These are phyloP conservation scores for Oidiodendron maius DNA, from an alignment of 495 filamentous ascomycete genomes.

Conservation along the genomic window DNA sequence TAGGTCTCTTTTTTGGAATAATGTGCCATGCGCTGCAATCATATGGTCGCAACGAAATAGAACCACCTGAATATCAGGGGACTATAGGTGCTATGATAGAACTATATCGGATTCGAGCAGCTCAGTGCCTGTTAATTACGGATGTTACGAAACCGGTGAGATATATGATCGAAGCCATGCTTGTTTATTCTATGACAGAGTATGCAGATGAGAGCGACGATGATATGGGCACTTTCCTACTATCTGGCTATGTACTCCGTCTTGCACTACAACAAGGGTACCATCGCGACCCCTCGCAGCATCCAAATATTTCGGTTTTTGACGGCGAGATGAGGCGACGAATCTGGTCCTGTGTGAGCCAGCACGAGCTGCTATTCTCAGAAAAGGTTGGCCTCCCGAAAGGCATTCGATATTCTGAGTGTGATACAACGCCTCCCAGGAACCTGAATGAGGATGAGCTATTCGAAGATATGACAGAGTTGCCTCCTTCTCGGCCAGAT, in stretches of 20 bases:
- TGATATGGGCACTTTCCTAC: conserved; percentile 42
- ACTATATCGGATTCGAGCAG: conserved; percentile 15
- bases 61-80: conserved; percentile 21
- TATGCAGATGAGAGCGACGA: conserved; percentile 37
- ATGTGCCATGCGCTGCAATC: conserved; percentile 36
- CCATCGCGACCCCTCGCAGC: conserved; percentile 46
- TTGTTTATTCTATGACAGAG: conserved; percentile 38
- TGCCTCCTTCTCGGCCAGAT: conserved; percentile 14
- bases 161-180: conserved; percentile 40
- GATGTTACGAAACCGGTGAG: conserved; percentile 37
- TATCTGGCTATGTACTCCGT: conserved; percentile 40
- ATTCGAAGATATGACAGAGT: conserved; percentile 16
- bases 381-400: conserved; percentile 15
- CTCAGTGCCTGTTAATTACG: conserved; percentile 35
- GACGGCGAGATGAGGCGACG: conserved; percentile 54
- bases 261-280: conserved; percentile 50
- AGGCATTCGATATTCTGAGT: conserved; percentile 12
- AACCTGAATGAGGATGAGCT: conserved; percentile 18
- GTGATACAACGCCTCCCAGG: conserved; percentile 11
- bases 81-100: conserved; percentile 15
- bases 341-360: conserved; percentile 36
- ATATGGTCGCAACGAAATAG: conserved; percentile 23
- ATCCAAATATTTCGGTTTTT: conserved; percentile 44
- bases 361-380: conserved; percentile 18
- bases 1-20: conserved; percentile 39